These are phyloP conservation scores for Waitea zeae DNA, from an alignment of 1,284 basidiomycete genomes.

Conservation along the genomic window DNA sequence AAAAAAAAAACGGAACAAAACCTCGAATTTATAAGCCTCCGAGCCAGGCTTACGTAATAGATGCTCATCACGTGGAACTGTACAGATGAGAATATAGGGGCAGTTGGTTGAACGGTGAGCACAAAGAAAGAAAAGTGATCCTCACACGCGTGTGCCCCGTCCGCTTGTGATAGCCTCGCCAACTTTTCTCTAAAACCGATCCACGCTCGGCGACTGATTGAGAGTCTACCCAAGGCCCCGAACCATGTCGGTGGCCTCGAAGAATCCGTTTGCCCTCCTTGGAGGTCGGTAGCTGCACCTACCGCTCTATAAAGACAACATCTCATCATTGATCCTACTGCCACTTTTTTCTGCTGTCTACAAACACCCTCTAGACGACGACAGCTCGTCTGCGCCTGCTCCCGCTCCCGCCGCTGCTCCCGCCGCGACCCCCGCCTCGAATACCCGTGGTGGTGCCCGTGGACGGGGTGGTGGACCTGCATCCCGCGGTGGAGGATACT, in stretches of 20 bases:
- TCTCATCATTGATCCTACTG: background rate
- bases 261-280: conserved; percentile 67
- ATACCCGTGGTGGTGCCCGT: conserved; percentile 13
- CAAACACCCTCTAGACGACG: conserved; percentile 23
- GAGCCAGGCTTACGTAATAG: too few relatives aligned
- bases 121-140: too few relatives aligned
- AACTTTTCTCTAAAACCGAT: conserved; percentile 8
- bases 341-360: background rate
- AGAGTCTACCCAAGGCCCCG: conserved; percentile 35
- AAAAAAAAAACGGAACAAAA: too few relatives aligned
- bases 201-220: conserved; percentile 13
- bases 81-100: conserved; percentile 4
- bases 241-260: conserved; percentile 77
- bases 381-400: conserved; percentile 23
- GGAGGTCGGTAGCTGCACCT: conserved; percentile 30
- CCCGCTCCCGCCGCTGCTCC: conserved; percentile 5
- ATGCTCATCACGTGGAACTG: too few relatives aligned
- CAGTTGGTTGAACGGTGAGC: too few relatives aligned
- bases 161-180: background rate
- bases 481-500: conserved; percentile 58
- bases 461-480: conserved; percentile 37
- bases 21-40: too few relatives aligned
- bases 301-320: background rate
- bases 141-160: too few relatives aligned
- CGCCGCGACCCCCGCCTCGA: conserved; percentile 2